These are phyloP conservation scores for Talaromyces sp. DNA, from an alignment of 2,329 filamentous ascomycete genomes.

Conservation along the genomic window DNA sequence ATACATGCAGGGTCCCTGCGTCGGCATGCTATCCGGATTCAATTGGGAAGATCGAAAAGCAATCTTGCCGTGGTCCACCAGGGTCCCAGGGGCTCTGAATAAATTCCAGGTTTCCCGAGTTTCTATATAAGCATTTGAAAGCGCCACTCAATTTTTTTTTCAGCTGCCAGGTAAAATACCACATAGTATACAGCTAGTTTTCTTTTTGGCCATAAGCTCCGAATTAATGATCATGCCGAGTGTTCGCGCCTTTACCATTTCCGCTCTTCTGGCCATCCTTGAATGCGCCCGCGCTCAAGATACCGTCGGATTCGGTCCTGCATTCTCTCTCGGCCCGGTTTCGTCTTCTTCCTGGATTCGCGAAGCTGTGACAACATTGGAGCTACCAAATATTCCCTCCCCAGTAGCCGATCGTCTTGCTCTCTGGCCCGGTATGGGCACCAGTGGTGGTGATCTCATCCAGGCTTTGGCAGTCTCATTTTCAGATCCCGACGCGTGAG, in stretches of 20 bases:
- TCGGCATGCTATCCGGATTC: too few relatives aligned
- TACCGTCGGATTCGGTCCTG: slow-evolving; percentile 29
- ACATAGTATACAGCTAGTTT: too few relatives aligned
- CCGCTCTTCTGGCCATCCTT: slow-evolving; percentile 17
- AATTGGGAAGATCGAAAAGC: too few relatives aligned
- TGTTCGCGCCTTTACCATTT: slow-evolving; percentile 1
- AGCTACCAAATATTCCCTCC: slow-evolving; percentile 31
- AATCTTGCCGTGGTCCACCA: too few relatives aligned
- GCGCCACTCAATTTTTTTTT: too few relatives aligned
- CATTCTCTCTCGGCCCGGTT: slow-evolving; percentile 32
- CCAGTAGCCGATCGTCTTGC: slow-evolving; percentile 31
- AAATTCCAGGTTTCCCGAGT: too few relatives aligned
- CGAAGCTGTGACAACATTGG: slow-evolving; percentile 34
- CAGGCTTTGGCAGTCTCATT: slow-evolving; percentile 37
- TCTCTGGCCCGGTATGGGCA: slow-evolving; percentile 39
- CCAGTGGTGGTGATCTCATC: slow-evolving; percentile 35
- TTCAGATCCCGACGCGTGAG: slow-evolving; percentile 29
- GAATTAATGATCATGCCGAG: background rate
- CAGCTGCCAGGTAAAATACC: too few relatives aligned
- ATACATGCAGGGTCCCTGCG: too few relatives aligned
- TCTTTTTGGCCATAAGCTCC: too few relatives aligned
- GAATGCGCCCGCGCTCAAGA: slow-evolving; percentile 6
- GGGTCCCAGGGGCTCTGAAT: too few relatives aligned
- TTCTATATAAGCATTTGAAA: too few relatives aligned
- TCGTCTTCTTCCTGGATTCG: slow-evolving; percentile 35